A percentile compares a stretch with the other conserved stretches of the same genome.
phyloP scores from a whole-genome alignment of 176 grass and related monocot genomes.

The Secale cereale region DNA sequence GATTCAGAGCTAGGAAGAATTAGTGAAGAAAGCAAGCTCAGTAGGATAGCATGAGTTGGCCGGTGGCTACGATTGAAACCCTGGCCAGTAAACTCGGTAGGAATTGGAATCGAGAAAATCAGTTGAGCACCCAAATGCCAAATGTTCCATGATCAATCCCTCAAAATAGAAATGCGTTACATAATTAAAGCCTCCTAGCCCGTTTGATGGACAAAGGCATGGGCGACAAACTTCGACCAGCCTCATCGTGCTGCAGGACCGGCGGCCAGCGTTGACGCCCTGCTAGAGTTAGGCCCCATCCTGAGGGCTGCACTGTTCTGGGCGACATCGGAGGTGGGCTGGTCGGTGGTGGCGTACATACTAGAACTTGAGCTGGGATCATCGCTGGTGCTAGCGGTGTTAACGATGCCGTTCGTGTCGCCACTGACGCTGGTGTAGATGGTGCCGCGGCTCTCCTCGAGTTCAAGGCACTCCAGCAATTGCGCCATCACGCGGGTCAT shows the following conservation, averaged over 20 bases:
- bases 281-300: constrained; percentile 11
- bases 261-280: neutral
- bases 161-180: neutral
- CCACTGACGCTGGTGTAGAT: neutral
- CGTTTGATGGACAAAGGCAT: neutral
- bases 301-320: neutral
- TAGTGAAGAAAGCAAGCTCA: neutral
- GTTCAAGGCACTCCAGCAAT: constrained; percentile 43
- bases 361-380: neutral
- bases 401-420: too few species aligned
- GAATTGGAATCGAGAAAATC: neutral
- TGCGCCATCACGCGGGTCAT: constrained; percentile 53
- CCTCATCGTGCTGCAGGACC: constrained; percentile 35
- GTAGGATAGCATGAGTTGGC: too few species aligned
- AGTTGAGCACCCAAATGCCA: neutral
- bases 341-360: constrained; percentile 2
- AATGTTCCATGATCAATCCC: neutral
- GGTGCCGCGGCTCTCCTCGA: constrained; percentile 13
- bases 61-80: too few species aligned
- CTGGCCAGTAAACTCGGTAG: neutral
- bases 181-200: neutral
- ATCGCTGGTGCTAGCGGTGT: neutral
- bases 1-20: neutral
- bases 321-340: constrained; percentile 2
- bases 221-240: neutral